Conservation (phyloP, 352 stramenopile genomes). For the Phytophthora hybrid region DNA sequence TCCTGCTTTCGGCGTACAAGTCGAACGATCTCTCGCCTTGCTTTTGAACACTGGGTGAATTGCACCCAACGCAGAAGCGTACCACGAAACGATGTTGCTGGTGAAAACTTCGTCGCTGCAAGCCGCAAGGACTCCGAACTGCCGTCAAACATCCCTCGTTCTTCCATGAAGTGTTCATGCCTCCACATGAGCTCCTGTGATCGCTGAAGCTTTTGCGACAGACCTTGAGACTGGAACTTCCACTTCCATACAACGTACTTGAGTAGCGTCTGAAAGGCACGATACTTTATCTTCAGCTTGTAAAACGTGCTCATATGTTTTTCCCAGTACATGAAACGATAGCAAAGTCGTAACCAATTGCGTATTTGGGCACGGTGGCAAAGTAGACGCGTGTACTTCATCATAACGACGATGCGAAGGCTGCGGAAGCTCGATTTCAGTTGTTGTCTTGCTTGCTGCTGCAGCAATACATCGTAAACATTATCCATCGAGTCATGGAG, state of each 20-base stretch:
- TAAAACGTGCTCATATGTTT: constrained; percentile 52
- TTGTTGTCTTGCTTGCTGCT: constrained; percentile 49
- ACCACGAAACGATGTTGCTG: constrained; percentile 53
- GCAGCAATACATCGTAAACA: constrained; percentile 60
- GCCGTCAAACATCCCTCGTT: constrained; percentile 41
- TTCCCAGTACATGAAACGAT: constrained; percentile 65
- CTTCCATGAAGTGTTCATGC: constrained; percentile 50
- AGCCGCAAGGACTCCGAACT: constrained; percentile 43
- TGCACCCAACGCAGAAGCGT: constrained; percentile 71
- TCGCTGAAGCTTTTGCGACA: constrained; percentile 48
- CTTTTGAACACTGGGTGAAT: constrained; percentile 52
- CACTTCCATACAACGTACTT: constrained; percentile 60
- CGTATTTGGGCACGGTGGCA: constrained; percentile 59
- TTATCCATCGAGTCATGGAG: constrained; percentile 74
- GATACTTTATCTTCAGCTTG: constrained; percentile 49
- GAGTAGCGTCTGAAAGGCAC: constrained; percentile 52
- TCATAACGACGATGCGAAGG: constrained; percentile 57
- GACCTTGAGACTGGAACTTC: constrained; percentile 53
- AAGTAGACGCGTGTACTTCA: constrained; percentile 52
- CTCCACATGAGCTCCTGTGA: constrained; percentile 47
- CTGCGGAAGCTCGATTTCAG: constrained; percentile 68
- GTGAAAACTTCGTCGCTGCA: constrained; percentile 51
- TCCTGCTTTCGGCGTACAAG: constrained; percentile 42
- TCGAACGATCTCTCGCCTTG: constrained; percentile 29
- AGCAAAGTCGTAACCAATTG: constrained; percentile 70